Base-by-base conservation (phyloP, 352 stramenopile species). In the Globisporangium mamillatum region DNA sequence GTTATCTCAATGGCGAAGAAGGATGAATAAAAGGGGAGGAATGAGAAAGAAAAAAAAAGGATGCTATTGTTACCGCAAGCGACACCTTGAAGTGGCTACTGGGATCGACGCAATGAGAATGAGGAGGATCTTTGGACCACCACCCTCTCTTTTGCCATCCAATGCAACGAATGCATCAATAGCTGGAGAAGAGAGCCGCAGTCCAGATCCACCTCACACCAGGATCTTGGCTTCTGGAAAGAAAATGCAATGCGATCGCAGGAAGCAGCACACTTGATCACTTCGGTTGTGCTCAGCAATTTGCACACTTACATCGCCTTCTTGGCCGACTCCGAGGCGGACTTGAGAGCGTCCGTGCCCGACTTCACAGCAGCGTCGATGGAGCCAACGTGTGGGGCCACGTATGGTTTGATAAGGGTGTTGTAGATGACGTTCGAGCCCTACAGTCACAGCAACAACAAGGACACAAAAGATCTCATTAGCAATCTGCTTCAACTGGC, bases 391-490 rank as follows among this genome's bases (percentile, higher is more conserved):
- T 95, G 86, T 27, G 84, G 83, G 25, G 78, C 76, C 62, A 95
- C 74, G 77, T 95, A 87, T 58, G 88, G 88, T 80, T 95, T 94
- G 69, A 95, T 88, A 27, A 92, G 50, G n/a, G 70, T 75, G 70
- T 89, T 80, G 80, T 95, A 95, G 72, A 95, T 95, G 50, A 93
- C 73, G 66, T 82, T 87, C 41, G 88, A 91, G 71, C 88, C 88
- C 82, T 91, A 20, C 29, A 48, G 55, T 22, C 6, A 69, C 18
- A 62, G 63, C 12, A 62, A 65, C 12, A 25, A 44, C 20, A 34
- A 34, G 22, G 27, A 34, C 9, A 25, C 52, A 59, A 63, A 44
- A 62, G 20, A 38, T 41, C 20, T 8, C 6, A n/a, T 48, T 12
- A 57, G 25, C 1, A 14, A 22, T 57, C 44, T 12, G 24, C 52